Evolutionary conservation across 805 yeast species (phyloP), one percentile per base, ranked within the genome.

Genomic region (Candida peoriensis): DNA sequence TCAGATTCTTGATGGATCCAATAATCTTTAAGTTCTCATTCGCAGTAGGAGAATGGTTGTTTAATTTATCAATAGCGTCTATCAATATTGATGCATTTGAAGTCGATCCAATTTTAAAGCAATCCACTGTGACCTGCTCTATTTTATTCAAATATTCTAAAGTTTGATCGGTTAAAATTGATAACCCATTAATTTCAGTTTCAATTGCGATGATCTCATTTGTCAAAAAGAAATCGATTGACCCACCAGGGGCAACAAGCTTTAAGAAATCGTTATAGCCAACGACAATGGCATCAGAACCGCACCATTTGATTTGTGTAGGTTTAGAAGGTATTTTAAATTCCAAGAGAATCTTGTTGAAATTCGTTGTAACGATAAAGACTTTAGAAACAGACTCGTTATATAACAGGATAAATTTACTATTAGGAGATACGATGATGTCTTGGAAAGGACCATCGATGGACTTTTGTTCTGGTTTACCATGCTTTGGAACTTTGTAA

Each of bases 51-150:
- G 93, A 74, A 44, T 81, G 80, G 25, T 62, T 61, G 11, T 76
- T 73, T 8, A 87, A 61, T 39, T 82, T 70, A 26, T 78, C 81
- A 24, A 78, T 69, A 8, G 96, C 82, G 58, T 89, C 96, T 8
- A 86, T 60, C 22, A 93, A 61, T 17, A 90, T 81, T 2, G 95
- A 86, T 21, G 93, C 71, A 1, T 96, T 83, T 22, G 84, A 72
- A 0, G 85, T 72, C 0, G 96, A 86, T 0, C 97, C 98, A 31
- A 89, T 75, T 49, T 74, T 75, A 57, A 87, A 87, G 6, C 85
- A 69, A 24, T 78, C 76, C 4, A 71, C 68, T 0, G 83, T 74
- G 1, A 64, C 55, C 3, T 63, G 61, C 0, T 75, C 67, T 0
- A 93, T 95, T 42, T 79, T 70, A 7, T 79, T 63, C 8, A 88